Evolutionary conservation across 2,329 filamentous ascomycete genomes (phyloP).

Genomic region (Didymella keratinophila): DNA sequence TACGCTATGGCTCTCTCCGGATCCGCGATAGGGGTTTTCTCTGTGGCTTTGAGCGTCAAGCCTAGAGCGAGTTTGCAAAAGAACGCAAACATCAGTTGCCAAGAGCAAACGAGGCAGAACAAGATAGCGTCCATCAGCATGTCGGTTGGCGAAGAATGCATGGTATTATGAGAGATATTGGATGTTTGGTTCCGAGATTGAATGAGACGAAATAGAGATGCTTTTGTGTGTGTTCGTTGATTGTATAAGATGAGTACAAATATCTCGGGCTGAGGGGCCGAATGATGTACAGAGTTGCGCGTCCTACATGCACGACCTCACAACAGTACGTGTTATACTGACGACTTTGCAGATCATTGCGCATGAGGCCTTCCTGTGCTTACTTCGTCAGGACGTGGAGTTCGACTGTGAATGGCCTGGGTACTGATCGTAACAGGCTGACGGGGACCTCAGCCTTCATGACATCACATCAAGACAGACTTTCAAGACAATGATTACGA

Average conservation of each 20-base stretch:
- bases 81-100: constrained; percentile 7
- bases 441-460: not conserved
- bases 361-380: not conserved
- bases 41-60: constrained; percentile 12
- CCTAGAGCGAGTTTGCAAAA: constrained; percentile 5
- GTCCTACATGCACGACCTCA: constrained; percentile 9
- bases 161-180: not conserved
- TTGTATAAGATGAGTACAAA: constrained; percentile 7
- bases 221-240: constrained; percentile 5
- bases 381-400: not conserved
- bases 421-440: not conserved
- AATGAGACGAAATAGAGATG: not conserved
- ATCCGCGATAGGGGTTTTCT: not conserved
- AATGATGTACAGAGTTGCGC: constrained; percentile 15
- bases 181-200: not conserved
- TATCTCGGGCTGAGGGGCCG: constrained; percentile 17
- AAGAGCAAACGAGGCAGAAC: constrained; percentile 8
- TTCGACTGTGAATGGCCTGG: not conserved
- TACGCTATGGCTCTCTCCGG: constrained; percentile 6
- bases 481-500: not conserved
- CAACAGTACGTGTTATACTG: constrained; percentile 9
- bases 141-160: not conserved
- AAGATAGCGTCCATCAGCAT: constrained; percentile 3
- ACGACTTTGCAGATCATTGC: constrained; percentile 8
- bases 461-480: not conserved